Evolutionary conservation across 768 basidiomycete genomes (phyloP).

Genomic region (Saitozyma sp.): DNA sequence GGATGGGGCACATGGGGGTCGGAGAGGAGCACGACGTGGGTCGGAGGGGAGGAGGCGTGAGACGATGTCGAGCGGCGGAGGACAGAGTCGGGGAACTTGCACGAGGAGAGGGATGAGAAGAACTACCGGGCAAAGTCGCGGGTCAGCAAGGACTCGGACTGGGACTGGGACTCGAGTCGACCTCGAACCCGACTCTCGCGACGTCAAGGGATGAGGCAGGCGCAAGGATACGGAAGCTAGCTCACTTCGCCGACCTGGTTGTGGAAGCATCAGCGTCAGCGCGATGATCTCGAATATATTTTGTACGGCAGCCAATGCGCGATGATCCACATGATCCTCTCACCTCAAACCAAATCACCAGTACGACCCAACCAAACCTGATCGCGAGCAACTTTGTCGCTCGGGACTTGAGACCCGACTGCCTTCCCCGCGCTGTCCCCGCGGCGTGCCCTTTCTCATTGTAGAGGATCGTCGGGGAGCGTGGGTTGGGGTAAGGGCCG

Average conservation of each 20-base stretch:
- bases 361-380: slow-evolving; percentile 61
- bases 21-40: slow-evolving; percentile 76
- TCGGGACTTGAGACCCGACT: slow-evolving; percentile 31
- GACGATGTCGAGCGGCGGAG: slow-evolving; percentile 22
- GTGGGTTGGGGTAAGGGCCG: background rate
- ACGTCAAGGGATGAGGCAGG: no score
- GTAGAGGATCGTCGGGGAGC: slow-evolving; percentile 2
- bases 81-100: slow-evolving; percentile 42
- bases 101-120: slow-evolving; percentile 45
- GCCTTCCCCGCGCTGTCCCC: slow-evolving; percentile 5
- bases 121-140: slow-evolving; percentile 26
- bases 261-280: slow-evolving; percentile 13
- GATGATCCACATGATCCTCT: slow-evolving; percentile 51
- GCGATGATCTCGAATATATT: slow-evolving; percentile 41
- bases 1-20: slow-evolving; percentile 83
- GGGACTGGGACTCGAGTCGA: no score
- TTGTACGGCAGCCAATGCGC: slow-evolving; percentile 52
- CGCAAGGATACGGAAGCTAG: background rate
- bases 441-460: slow-evolving; percentile 3
- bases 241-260: slow-evolving; percentile 56
- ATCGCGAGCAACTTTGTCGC: slow-evolving; percentile 39
- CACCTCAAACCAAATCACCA: slow-evolving; percentile 70
- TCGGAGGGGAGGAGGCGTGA: slow-evolving; percentile 33
- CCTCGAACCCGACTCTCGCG: no score
- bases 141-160: no score